Evolutionary conservation across 1,284 basidiomycete genomes (phyloP), one percentile per base, ranked within the genome.

Genomic region (Waitea zeae): DNA sequence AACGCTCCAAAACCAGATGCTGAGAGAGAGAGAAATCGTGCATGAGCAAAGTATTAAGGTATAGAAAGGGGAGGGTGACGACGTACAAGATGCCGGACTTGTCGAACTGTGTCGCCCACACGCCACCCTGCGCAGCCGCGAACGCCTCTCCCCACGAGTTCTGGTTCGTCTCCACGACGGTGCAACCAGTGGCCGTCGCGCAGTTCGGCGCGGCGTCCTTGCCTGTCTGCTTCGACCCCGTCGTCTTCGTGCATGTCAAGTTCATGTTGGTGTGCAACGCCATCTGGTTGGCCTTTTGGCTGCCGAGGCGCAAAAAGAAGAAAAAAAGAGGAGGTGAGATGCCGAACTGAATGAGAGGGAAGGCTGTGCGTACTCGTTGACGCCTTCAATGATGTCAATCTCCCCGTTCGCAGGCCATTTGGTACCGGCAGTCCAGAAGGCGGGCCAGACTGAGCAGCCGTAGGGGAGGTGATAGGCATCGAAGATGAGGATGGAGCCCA

Each of bases 1-100:
- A 44, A 80, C 78, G 36, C 66, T 65, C 67, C 76, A 78, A 52
- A 78, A 86, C 82, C 82, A 87, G 19, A 82, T 67, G 45, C 62
- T 64, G 37, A n/a, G 17, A n/a, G 20, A 20, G 13, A 27, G 17
- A 15, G 20, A 19, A 43, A 37, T n/a, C 6, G 18, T 4, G 27
- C 17, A 17, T 32, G 12, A 12, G 17, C 30, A 5, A 20, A 29
- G 24, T n/a, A n/a, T n/a, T n/a, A n/a, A n/a, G 28, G 17, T 26
- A 30, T 17, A 20, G 19, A 29, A 17, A 36, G 15, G 20, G 2
- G 2, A 13, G 17, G 29, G 28, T 52, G 41, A 17, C 46, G 50
- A 70, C 74, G 58, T 51, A 70, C 60, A 52, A 72, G 17, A 77
- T 58, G 3, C 64, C 77, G 4, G 62, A 48, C 2, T 60, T 51